Evolutionary conservation across 176 grass and related monocot genomes (phyloP).

Genomic region (Saccharum spontaneum): DNA sequence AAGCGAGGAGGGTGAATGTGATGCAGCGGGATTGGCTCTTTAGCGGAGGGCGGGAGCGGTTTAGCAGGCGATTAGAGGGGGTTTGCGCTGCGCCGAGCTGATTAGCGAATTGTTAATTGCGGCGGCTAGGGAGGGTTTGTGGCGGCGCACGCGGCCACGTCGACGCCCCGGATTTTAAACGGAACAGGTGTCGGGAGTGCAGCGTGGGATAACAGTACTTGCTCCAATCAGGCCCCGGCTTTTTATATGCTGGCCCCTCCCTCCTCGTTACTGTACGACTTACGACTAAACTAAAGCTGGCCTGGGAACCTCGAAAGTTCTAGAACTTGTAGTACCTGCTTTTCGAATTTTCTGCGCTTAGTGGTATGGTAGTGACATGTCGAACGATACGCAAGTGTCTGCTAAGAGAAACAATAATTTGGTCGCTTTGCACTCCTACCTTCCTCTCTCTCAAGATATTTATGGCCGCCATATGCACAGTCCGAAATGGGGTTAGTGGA

Average conservation of each 20-base stretch:
- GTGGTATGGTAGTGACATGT: neutral
- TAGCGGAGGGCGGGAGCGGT: neutral
- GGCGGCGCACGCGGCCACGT: conserved; percentile 40
- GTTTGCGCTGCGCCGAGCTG: neutral
- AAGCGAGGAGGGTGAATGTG: neutral
- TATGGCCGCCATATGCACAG: neutral
- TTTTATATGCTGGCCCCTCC: conserved; percentile 13
- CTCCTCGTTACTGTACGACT: no score
- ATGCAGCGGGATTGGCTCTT: conserved; percentile 5
- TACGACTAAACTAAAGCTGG: neutral
- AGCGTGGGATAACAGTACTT: neutral
- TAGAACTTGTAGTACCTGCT: neutral
- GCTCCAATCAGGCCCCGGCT: conserved; percentile 6
- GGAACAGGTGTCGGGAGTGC: conserved; percentile 36
- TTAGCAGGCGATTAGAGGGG: neutral
- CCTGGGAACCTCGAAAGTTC: conserved; percentile 20
- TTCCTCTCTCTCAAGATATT: neutral
- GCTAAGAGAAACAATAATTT: no score
- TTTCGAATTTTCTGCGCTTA: neutral
- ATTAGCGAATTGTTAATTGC: conserved; percentile 29
- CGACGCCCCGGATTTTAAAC: conserved; percentile 21
- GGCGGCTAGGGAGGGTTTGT: neutral
- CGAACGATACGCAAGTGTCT: no score
- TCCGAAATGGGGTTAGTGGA: neutral
- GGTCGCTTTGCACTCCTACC: no score